Evolutionary conservation across 1,139 yeast species (phyloP).

Genomic region (Taiozyma sp.): DNA sequence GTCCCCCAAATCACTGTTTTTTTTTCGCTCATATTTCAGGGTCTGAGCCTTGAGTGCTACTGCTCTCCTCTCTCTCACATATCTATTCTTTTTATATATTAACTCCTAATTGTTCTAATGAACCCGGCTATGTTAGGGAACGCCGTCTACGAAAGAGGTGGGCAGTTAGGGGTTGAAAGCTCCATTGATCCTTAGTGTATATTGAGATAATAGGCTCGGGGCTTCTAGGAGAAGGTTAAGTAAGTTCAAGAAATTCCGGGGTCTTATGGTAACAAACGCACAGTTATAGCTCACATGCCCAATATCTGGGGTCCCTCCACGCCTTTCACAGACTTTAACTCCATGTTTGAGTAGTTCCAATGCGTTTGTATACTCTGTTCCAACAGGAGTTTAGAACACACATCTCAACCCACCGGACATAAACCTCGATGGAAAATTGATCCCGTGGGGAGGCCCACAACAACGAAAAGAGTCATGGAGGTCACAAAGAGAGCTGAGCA

Average conservation of each 20-base stretch:
- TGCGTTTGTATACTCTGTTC: not conserved
- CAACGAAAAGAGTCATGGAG: not conserved
- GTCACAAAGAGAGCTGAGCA: not conserved
- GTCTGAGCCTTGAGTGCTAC: not conserved
- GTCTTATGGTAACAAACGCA: not conserved
- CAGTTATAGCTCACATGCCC: not conserved
- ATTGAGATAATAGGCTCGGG: not conserved
- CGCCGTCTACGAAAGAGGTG: not conserved
- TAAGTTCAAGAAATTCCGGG: not conserved
- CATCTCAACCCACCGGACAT: not conserved
- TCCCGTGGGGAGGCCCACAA: not conserved
- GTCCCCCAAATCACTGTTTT: not conserved
- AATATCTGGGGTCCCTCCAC: not conserved
- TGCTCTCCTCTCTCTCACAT: not conserved
- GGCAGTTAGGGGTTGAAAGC: not conserved
- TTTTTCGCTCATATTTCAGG: too few species aligned
- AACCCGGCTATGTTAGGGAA: not conserved
- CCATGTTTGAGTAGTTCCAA: not conserved
- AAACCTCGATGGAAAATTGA: not conserved
- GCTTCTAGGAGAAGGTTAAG: not conserved
- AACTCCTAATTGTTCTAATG: not conserved
- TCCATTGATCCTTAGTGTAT: not conserved
- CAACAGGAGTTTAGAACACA: not conserved
- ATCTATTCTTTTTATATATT: not conserved
- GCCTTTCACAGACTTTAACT: not conserved